Percentiles rank a stretch among this genome's conserved stretches.
Conservation (phyloP, 1,284 basidiomycete genomes). For the Marasmius fiardii region DNA sequence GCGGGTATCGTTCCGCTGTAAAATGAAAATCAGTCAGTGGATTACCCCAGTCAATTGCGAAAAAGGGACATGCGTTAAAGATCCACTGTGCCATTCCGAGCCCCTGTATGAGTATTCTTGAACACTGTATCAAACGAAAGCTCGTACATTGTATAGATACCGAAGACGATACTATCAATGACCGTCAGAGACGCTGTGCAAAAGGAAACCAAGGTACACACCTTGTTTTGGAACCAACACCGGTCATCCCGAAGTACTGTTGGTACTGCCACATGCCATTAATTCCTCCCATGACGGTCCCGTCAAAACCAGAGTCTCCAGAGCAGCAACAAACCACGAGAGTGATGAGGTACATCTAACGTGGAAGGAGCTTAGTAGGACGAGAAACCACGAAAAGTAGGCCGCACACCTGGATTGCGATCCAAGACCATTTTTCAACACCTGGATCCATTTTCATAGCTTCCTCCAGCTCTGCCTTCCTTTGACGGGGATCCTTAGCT, state of each 20-base stretch:
- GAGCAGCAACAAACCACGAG: conserved; percentile 46
- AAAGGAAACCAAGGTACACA: conserved; percentile 16
- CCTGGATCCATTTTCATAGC: conserved; percentile 49
- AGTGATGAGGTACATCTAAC: conserved; percentile 40
- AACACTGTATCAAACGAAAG: conserved; percentile 11
- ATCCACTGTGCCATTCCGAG: conserved; percentile 26
- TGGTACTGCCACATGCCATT: conserved; percentile 50
- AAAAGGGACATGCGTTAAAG: conserved; percentile 29
- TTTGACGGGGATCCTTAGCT: conserved; percentile 34
- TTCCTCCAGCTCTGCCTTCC: conserved; percentile 38
- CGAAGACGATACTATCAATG: conserved; percentile 43
- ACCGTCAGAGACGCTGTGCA: conserved; percentile 1
- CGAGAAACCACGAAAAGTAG: conserved; percentile 16
- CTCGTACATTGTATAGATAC: conserved; percentile 49
- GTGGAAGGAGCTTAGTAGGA: not conserved
- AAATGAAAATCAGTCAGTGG: conserved; percentile 7
- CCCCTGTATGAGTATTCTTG: not conserved
- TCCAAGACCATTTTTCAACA: conserved; percentile 32
- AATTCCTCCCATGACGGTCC: conserved; percentile 53
- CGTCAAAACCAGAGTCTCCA: conserved; percentile 50
- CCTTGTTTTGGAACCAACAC: conserved; percentile 42
- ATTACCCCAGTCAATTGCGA: not conserved
- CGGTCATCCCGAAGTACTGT: conserved; percentile 42
- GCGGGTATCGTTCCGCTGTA: conserved; percentile 43
- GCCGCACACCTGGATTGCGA: conserved; percentile 35